Base-by-base conservation (phyloP, 345 rosid species). In the Rhodomyrtus tomentosa region DNA sequence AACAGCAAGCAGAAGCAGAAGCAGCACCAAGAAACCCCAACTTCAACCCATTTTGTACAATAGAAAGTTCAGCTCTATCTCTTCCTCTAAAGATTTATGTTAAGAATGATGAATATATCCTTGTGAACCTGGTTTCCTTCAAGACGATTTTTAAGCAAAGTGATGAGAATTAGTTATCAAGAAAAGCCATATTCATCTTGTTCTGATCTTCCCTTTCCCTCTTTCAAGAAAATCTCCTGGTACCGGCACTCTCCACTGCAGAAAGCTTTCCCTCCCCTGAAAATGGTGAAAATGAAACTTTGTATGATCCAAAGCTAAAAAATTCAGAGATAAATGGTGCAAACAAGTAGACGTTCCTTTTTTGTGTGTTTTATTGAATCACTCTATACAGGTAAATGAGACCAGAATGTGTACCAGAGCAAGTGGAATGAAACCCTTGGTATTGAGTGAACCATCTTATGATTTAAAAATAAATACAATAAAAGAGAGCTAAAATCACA, bases 251-350 rank as follows among this genome's bases (percentile, higher is more conserved):
- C 98, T 42, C 85, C 74, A 90, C 99, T 96, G 93, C 99, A 96
- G 83, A 96, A 96, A 38, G 99, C 98, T 89, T 93, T 95, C 88
- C 94, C 98, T 48, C 98, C 98, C 87, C 99, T 96, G 89, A 42
- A 89, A 85, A 2, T 59, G 2, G 53, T 27, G 48, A 29, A 81
- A 4, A 68, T 36, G 79, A 45, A 36, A 68, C 24, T 36, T 36
- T 36, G 25, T 68, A 8, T 36, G 45, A 62, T 62, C 29, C 72
- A 27, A 13, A 29, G 74, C 74, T 0, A 62, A 29, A 74, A 83
- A 14, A 40, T 74, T 42, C 51, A 55, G 55, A 24, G 53, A 49
- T 50, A 76, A 81, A 68, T 68, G 25, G 13, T 55, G 48, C 25
- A 50, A 76, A 82, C 13, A 6, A 20, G 49, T 50, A 10, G 82